Evolutionary conservation across 352 stramenopile genomes (phyloP).

Genomic region (Globisporangium parvum): DNA sequence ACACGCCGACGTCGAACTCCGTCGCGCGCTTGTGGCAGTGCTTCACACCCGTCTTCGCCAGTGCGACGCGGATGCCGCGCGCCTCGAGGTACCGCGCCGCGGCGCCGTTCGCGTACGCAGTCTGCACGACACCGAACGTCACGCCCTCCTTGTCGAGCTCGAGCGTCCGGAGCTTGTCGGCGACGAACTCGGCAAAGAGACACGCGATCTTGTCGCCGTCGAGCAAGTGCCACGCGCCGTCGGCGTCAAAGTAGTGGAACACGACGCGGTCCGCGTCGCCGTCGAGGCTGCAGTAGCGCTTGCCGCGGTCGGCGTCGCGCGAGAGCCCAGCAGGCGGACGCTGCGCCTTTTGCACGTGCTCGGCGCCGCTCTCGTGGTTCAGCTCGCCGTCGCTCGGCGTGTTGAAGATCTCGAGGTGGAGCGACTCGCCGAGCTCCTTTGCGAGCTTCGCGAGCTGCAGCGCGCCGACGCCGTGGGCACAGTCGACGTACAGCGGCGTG

Average conservation of each 20-base stretch:
- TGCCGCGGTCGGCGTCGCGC: constrained; percentile 57
- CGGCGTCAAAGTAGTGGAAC: constrained; percentile 92
- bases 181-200: constrained; percentile 93
- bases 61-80: constrained; percentile 61
- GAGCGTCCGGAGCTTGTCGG: constrained; percentile 82
- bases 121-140: constrained; percentile 96
- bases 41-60: constrained; percentile 98
- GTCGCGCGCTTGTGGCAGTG: constrained; percentile 94
- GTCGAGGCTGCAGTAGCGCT: constrained; percentile 93
- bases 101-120: constrained; percentile 98
- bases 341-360: constrained; percentile 95
- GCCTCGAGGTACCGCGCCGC: constrained; percentile 87
- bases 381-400: constrained; percentile 83
- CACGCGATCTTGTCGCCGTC: constrained; percentile 98
- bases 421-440: constrained; percentile 73
- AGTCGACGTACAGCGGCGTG: constrained; percentile 87
- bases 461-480: constrained; percentile 91
- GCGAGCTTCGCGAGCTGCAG: constrained; percentile 66
- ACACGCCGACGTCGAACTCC: constrained; percentile 97
- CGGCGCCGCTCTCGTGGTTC: constrained; percentile 95
- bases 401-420: constrained; percentile 82
- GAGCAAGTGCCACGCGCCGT: constrained; percentile 81
- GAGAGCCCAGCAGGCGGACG: constrained; percentile 64
- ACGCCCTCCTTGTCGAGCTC: constrained; percentile 71
- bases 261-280: constrained; percentile 98